Evolutionary conservation across 1,284 basidiomycete species (phyloP).

Genomic region (Xerocomus amazonicus): DNA sequence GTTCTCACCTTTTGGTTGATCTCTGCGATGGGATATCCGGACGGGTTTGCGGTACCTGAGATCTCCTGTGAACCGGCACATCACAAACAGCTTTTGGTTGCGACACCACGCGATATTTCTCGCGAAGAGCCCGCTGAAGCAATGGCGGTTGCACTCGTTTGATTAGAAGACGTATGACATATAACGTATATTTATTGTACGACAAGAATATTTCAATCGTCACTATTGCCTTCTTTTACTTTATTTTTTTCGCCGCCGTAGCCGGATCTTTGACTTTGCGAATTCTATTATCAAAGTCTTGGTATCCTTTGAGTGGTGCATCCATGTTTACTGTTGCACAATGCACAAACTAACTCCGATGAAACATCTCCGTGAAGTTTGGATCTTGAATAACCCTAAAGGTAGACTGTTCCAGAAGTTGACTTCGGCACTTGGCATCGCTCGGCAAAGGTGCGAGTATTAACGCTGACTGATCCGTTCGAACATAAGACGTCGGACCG

Average conservation of each 20-base stretch:
- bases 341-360: too few species aligned
- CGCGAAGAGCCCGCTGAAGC: slow-evolving; percentile 20
- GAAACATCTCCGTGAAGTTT: too few species aligned
- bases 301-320: too few species aligned
- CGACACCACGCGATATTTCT: slow-evolving; percentile 43
- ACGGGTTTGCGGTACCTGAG: slow-evolving; percentile 40
- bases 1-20: slow-evolving; percentile 50
- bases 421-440: too few species aligned
- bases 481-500: too few species aligned
- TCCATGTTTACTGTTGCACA: too few species aligned
- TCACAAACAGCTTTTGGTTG: slow-evolving; percentile 35
- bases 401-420: too few species aligned
- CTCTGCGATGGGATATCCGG: slow-evolving; percentile 43
- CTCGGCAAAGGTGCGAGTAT: too few species aligned
- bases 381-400: too few species aligned
- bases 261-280: too few species aligned
- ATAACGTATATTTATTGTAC: neutral
- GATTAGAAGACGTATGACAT: slow-evolving; percentile 3
- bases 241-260: neutral
- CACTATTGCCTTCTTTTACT: neutral
- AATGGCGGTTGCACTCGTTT: slow-evolving; percentile 17
- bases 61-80: slow-evolving; percentile 37
- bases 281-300: too few species aligned
- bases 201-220: neutral
- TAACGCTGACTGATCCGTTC: too few species aligned